A percentile compares a stretch with the other conserved stretches of the same genome.
These are phyloP conservation scores for Purpureocillium lavendulum DNA, from an alignment of 2,329 filamentous ascomycete genomes.

Conservation along the genomic window DNA sequence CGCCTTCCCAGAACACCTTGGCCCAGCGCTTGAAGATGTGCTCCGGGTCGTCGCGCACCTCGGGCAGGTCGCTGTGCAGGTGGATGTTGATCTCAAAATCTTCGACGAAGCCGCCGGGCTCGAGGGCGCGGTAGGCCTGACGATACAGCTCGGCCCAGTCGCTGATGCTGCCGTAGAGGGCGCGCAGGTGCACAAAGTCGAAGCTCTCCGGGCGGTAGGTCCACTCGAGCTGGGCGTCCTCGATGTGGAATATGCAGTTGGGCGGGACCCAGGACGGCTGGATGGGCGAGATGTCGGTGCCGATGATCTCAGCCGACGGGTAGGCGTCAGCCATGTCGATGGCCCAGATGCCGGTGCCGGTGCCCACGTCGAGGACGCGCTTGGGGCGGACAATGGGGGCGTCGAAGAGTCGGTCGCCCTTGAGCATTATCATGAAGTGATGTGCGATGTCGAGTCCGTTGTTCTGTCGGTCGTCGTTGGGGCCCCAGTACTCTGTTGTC, in stretches of 20 bases:
- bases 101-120: constrained; percentile 43
- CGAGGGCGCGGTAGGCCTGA: constrained; percentile 41
- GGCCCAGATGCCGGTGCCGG: constrained; percentile 50
- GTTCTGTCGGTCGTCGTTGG: constrained; percentile 17
- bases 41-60: constrained; percentile 12
- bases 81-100: constrained; percentile 14
- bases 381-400: constrained; percentile 1
- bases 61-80: constrained; percentile 11
- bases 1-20: constrained; percentile 13
- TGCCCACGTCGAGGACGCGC: constrained; percentile 38
- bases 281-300: constrained; percentile 48
- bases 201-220: constrained; percentile 27
- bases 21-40: constrained; percentile 19
- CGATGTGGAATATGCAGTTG: constrained; percentile 18
- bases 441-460: constrained; percentile 16
- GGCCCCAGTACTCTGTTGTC: constrained; percentile 18
- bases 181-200: constrained; percentile 53
- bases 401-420: constrained; percentile 9
- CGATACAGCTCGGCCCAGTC: constrained; percentile 47
- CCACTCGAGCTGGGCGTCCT: constrained; percentile 21
- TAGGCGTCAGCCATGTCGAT: constrained; percentile 41
- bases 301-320: constrained; percentile 34
- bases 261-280: constrained; percentile 40
- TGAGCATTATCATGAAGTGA: constrained; percentile 15
- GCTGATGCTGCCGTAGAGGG: constrained; percentile 45